phyloP scores from a whole-genome alignment of 495 filamentous ascomycete genomes.

The Rostrohypoxylon terebratum region DNA sequence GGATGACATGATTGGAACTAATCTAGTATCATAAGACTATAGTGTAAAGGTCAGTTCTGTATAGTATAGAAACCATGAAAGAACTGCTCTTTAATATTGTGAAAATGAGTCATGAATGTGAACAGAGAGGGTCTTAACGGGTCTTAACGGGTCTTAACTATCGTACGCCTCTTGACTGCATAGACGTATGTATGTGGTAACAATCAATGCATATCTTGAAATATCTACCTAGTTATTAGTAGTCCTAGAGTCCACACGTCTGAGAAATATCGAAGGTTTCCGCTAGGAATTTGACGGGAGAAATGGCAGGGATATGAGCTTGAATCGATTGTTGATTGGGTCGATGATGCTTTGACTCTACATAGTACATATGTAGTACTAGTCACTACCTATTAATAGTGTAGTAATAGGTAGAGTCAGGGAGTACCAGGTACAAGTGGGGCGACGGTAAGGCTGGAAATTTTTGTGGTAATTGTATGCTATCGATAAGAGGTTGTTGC shows the following conservation, averaged over 20 bases:
- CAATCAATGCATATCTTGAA: background rate
- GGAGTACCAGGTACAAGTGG: too few relatives aligned
- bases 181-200: background rate
- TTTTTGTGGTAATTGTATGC: background rate
- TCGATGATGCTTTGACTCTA: background rate
- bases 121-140: background rate
- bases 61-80: background rate
- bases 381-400: too few relatives aligned
- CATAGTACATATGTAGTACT: too few relatives aligned
- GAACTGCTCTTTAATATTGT: background rate
- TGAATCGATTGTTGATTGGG: background rate
- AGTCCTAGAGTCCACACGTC: conserved; percentile 29
- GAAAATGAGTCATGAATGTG: background rate
- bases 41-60: background rate
- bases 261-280: background rate
- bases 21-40: conserved; percentile 1
- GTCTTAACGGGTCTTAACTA: background rate
- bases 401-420: too few relatives aligned
- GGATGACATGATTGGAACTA: conserved; percentile 49
- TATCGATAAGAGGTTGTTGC: conserved; percentile 8
- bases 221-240: conserved; percentile 10
- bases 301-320: background rate
- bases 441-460: background rate
- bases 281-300: conserved; percentile 12
- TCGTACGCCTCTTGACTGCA: background rate